Conservation (phyloP, 768 basidiomycete genomes). For the Mycena amicta region DNA sequence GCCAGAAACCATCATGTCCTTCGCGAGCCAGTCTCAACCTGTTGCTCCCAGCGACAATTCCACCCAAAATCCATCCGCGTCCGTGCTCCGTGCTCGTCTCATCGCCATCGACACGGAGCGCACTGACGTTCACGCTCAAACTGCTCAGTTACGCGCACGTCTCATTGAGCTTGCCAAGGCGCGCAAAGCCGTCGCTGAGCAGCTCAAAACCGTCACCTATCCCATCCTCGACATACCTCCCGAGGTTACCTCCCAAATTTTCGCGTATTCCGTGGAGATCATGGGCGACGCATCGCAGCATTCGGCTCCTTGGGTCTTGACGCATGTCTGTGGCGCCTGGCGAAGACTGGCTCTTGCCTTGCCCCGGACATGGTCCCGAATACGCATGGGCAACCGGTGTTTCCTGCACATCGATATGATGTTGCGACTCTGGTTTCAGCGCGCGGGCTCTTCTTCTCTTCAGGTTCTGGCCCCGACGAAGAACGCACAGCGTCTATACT, state of each 20-base stretch:
- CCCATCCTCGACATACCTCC: neutral
- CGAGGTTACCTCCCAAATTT: neutral
- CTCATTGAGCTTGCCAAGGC: neutral
- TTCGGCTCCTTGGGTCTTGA: conserved; percentile 1
- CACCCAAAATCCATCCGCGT: no score
- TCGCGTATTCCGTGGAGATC: neutral
- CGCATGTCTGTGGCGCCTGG: conserved; percentile 10
- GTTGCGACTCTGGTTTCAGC: neutral
- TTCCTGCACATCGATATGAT: neutral
- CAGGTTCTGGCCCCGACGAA: neutral
- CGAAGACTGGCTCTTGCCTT: conserved; percentile 1
- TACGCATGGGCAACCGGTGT: neutral
- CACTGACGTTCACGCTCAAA: neutral
- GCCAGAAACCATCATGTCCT: neutral
- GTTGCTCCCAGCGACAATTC: no score
- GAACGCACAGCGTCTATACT: neutral
- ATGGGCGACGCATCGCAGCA: neutral
- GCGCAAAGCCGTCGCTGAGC: neutral
- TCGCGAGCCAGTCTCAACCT: no score
- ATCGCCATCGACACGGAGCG: neutral
- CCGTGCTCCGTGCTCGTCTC: neutral
- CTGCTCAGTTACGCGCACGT: neutral
- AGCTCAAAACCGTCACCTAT: neutral
- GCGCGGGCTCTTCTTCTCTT: neutral
- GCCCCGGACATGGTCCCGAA: conserved; percentile 1